phyloP scores from a whole-genome alignment of 768 basidiomycete genomes.

The Rhodotorula taiwanensis region DNA sequence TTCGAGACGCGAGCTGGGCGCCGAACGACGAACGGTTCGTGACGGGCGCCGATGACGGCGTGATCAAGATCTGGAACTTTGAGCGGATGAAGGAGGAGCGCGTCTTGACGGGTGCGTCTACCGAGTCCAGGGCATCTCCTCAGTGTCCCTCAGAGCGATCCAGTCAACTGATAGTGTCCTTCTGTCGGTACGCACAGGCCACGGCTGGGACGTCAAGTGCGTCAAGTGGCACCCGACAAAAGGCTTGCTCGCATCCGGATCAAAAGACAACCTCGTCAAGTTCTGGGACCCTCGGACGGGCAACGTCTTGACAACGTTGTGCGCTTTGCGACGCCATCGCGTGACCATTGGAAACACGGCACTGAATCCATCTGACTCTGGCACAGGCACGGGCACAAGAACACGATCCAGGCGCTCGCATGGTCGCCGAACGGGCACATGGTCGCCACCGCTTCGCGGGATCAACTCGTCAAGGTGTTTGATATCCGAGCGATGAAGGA shows the following conservation, averaged over 20 bases:
- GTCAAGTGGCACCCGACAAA: slow-evolving; percentile 99
- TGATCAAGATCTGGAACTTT: slow-evolving; percentile 90
- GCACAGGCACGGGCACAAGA: slow-evolving; percentile 92
- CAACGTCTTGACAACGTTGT: slow-evolving; percentile 84
- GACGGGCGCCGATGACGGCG: slow-evolving; percentile 91
- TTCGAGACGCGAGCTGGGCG: slow-evolving; percentile 83
- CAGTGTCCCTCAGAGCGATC: too few species aligned
- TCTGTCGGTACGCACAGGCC: too few species aligned
- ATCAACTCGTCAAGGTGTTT: slow-evolving; percentile 90
- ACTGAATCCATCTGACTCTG: not conserved
- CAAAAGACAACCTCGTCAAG: slow-evolving; percentile 96
- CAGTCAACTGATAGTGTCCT: too few species aligned
- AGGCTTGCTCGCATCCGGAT: slow-evolving; percentile 86
- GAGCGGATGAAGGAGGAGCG: slow-evolving; percentile 83
- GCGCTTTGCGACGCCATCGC: slow-evolving; percentile 40
- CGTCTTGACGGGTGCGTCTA: slow-evolving; percentile 62
- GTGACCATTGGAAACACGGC: too few species aligned
- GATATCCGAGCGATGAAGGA: slow-evolving; percentile 99
- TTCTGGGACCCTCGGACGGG: slow-evolving; percentile 98
- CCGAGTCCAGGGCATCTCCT: not conserved
- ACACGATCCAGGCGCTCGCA: slow-evolving; percentile 81
- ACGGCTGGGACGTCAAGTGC: slow-evolving; percentile 97
- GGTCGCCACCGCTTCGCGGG: slow-evolving; percentile 88
- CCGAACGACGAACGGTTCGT: slow-evolving; percentile 88
- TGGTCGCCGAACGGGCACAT: slow-evolving; percentile 95